Percentiles rank a stretch among this genome's conserved stretches.
phyloP scores from a whole-genome alignment of 306 rosid species.

The Cyclanthera cordifolia region DNA sequence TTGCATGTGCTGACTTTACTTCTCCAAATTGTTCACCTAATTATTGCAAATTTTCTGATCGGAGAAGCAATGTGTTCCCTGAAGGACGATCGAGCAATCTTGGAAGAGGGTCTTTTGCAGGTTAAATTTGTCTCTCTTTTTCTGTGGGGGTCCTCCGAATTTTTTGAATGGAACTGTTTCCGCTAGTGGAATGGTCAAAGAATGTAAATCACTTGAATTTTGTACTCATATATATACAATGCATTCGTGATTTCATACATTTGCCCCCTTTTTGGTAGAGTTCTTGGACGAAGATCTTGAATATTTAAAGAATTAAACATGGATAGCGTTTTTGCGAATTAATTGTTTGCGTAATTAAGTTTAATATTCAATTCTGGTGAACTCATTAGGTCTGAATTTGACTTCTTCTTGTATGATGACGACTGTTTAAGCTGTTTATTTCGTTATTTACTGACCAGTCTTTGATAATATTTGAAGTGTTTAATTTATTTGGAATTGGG shows the following conservation, averaged over 20 bases:
- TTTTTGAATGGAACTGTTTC: not conserved
- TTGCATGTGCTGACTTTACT: not conserved
- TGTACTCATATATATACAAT: not conserved
- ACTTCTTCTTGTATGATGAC: not conserved
- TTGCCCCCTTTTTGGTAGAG: not conserved
- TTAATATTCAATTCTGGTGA: not conserved
- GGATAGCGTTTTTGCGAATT: not conserved
- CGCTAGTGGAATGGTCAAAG: not conserved
- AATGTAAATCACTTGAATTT: not conserved
- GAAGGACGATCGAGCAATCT: constrained; percentile 26
- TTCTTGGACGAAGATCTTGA: not conserved
- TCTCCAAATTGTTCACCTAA: not conserved
- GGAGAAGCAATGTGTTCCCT: constrained; percentile 31
- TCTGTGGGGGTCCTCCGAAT: not conserved
- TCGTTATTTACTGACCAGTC: not conserved
- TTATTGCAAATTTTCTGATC: not conserved
- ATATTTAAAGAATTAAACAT: not conserved
- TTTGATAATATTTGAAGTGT: not conserved
- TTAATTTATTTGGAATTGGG: not conserved
- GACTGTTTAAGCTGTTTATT: not conserved
- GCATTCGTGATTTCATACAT: not conserved
- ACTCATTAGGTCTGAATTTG: not conserved
- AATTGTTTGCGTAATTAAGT: not conserved
- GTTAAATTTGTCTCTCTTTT: constrained; percentile 8
- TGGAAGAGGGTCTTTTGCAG: constrained; percentile 42